These are phyloP conservation scores for Torulaspora globosa DNA, from an alignment of 1,139 yeast genomes.

Conservation along the genomic window DNA sequence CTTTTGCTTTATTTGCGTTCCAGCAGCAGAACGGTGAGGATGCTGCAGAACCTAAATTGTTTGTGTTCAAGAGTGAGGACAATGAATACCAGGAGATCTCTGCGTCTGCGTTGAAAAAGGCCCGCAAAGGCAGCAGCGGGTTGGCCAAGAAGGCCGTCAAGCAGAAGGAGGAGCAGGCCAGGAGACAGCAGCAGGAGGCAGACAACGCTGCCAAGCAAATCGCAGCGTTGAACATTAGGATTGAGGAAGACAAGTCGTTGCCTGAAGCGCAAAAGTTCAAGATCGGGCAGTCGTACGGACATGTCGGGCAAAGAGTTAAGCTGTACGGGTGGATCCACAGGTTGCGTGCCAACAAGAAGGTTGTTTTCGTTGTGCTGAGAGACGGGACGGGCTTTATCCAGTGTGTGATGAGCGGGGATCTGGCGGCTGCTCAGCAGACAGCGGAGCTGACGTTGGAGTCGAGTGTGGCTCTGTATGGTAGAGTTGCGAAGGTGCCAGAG, in stretches of 20 bases:
- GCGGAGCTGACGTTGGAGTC: constrained; percentile 83
- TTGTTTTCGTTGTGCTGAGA: constrained; percentile 84
- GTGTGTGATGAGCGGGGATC: constrained; percentile 81
- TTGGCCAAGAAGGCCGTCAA: constrained; percentile 85
- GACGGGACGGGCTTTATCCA: constrained; percentile 94
- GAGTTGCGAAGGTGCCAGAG: constrained; percentile 78
- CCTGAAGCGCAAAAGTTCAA: constrained; percentile 69
- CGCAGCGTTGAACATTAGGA: constrained; percentile 69
- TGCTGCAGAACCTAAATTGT: constrained; percentile 51
- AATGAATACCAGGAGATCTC: constrained; percentile 69
- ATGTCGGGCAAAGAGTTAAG: constrained; percentile 59
- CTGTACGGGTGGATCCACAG: constrained; percentile 97
- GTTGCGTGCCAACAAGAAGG: constrained; percentile 85
- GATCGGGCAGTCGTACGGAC: constrained; percentile 50
- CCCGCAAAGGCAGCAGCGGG: constrained; percentile 93
- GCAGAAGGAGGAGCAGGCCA: constrained; percentile 61
- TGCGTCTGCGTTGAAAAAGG: constrained; percentile 93
- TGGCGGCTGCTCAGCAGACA: constrained; percentile 87
- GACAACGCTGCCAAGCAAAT: constrained; percentile 67
- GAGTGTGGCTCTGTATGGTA: constrained; percentile 75
- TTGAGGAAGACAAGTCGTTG: constrained; percentile 68
- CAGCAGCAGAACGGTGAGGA: constrained; percentile 18
- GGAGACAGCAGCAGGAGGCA: constrained; percentile 54
- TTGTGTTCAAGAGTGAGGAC: constrained; percentile 63
- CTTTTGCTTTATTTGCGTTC: constrained; percentile 64